Percentiles rank a stretch among this genome's conserved stretches.
These are phyloP conservation scores for Zymoseptoria crescenta DNA, from an alignment of 2,329 filamentous ascomycete species.

Conservation along the genomic window DNA sequence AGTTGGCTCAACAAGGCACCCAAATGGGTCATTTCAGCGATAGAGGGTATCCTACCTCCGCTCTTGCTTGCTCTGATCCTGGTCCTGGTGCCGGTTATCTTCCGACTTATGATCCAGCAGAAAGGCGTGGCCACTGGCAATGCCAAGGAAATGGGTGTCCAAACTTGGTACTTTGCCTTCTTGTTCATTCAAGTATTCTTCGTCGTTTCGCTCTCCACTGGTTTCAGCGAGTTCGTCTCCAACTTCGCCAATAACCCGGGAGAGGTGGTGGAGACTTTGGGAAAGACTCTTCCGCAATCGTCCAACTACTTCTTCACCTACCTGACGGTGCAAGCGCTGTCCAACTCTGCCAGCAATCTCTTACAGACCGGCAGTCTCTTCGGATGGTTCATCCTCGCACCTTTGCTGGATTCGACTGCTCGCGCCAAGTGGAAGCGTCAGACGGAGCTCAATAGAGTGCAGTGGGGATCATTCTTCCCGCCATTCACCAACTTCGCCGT, in stretches of 20 bases:
- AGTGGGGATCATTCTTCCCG: slow-evolving; percentile 91
- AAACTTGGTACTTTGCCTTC: slow-evolving; percentile 88
- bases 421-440: slow-evolving; percentile 79
- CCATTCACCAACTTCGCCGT: slow-evolving; percentile 95
- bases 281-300: slow-evolving; percentile 70
- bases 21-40: slow-evolving; percentile 51
- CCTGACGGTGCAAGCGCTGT: slow-evolving; percentile 89
- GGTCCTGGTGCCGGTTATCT: slow-evolving; percentile 69
- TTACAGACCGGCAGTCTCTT: slow-evolving; percentile 74
- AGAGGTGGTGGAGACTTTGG: slow-evolving; percentile 64
- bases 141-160: slow-evolving; percentile 71
- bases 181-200: slow-evolving; percentile 91
- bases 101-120: slow-evolving; percentile 62
- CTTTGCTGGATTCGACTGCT: slow-evolving; percentile 73
- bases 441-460: slow-evolving; percentile 65
- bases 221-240: slow-evolving; percentile 58
- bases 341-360: slow-evolving; percentile 80
- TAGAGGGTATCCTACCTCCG: slow-evolving; percentile 83
- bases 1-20: slow-evolving; percentile 59
- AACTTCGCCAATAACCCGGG: slow-evolving; percentile 57
- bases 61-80: slow-evolving; percentile 69
- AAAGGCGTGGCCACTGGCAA: slow-evolving; percentile 79
- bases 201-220: slow-evolving; percentile 77
- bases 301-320: slow-evolving; percentile 99
- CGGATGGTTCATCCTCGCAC: slow-evolving; percentile 73